Conservation (phyloP, 352 stramenopile genomes). For the Globisporangium okanoganense region DNA sequence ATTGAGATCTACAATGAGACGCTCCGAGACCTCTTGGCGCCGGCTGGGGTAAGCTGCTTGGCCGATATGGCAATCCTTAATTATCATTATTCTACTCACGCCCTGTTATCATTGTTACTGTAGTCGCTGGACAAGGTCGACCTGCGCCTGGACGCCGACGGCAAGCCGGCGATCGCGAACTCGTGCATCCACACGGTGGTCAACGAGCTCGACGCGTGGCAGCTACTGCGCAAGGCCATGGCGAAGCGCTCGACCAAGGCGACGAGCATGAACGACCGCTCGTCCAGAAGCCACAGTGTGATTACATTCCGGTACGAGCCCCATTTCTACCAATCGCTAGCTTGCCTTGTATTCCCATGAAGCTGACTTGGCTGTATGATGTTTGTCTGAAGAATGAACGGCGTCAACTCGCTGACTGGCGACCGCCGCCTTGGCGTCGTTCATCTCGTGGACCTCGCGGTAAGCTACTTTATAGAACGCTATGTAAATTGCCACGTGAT, state of each 20-base stretch:
- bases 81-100: not conserved
- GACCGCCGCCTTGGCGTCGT: conserved; percentile 60
- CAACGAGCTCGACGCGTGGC: conserved; percentile 61
- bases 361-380: not conserved
- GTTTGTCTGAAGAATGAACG: conserved; percentile 36
- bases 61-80: not conserved
- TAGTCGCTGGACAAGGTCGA: conserved; percentile 70
- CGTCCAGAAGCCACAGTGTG: conserved; percentile 82
- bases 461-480: conserved; percentile 18
- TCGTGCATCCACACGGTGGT: conserved; percentile 51
- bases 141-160: conserved; percentile 60
- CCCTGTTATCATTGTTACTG: not conserved
- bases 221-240: conserved; percentile 59
- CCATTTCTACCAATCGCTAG: not conserved
- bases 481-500: not conserved
- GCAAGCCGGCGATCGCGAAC: conserved; percentile 63
- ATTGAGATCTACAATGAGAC: conserved; percentile 99
- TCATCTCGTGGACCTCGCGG: conserved; percentile 78
- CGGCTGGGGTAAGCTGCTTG: conserved; percentile 33
- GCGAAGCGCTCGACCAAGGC: conserved; percentile 66
- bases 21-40: conserved; percentile 89
- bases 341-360: not conserved
- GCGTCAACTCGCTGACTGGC: conserved; percentile 55
- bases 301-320: conserved; percentile 68
- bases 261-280: conserved; percentile 84